These are phyloP conservation scores for Epichloe glyceriae DNA, from an alignment of 2,329 filamentous ascomycete species.

Conservation along the genomic window DNA sequence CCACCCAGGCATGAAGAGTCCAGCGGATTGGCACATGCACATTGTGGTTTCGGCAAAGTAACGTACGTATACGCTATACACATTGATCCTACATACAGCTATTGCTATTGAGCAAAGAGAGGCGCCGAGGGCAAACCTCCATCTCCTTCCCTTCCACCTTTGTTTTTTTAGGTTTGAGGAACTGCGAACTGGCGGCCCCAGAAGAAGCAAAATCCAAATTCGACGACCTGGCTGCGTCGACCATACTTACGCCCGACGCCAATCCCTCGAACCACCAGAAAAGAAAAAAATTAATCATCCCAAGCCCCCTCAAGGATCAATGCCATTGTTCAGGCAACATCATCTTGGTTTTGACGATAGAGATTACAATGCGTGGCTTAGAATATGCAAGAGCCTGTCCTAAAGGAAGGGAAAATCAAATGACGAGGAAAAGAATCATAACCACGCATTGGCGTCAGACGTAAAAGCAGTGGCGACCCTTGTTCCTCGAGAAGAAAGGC, in stretches of 20 bases:
- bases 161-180: not conserved
- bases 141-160: not conserved
- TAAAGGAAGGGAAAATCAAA: not conserved
- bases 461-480: not conserved
- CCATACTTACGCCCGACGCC: slow-evolving; percentile 1
- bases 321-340: not conserved
- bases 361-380: not conserved
- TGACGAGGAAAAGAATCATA: not conserved
- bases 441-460: not conserved
- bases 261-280: not conserved
- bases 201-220: not conserved
- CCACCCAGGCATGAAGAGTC: too few species aligned
- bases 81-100: slow-evolving; percentile 1
- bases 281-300: not conserved
- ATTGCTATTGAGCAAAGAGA: not conserved
- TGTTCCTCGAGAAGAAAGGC: not conserved
- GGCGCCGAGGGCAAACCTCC: not conserved
- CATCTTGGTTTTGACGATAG: not conserved
- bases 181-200: not conserved
- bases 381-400: slow-evolving; percentile 1
- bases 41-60: not conserved
- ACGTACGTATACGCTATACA: not conserved
- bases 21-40: not conserved
- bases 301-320: not conserved
- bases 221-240: not conserved